Evolutionary conservation across 352 stramenopile species (phyloP).

Genomic region (Phytophthora multivora): DNA sequence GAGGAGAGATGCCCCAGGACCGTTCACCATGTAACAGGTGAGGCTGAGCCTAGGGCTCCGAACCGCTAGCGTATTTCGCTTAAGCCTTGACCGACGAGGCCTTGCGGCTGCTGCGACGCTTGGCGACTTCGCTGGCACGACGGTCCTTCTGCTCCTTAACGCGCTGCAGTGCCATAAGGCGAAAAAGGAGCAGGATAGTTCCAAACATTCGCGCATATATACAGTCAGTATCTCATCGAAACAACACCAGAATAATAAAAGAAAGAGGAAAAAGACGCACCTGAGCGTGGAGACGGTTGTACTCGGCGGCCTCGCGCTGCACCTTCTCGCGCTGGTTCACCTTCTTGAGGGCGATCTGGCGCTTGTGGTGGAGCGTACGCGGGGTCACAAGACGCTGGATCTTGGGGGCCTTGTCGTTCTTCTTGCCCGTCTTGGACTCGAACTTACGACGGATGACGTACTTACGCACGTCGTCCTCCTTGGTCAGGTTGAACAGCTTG

Average conservation of each 20-base stretch:
- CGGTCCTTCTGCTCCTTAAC: conserved; percentile 98
- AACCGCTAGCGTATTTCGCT: conserved; percentile 39
- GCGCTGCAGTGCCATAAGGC: conserved; percentile 95
- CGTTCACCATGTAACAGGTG: conserved; percentile 20
- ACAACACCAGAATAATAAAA: neutral
- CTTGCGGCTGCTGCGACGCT: conserved; percentile 98
- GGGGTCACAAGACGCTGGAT: conserved; percentile 99
- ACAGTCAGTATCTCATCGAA: conserved; percentile 41
- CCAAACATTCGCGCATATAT: conserved; percentile 40
- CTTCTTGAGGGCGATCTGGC: conserved; percentile 88
- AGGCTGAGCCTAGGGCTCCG: conserved; percentile 16
- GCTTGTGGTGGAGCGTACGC: conserved; percentile 96
- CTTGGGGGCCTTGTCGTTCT: conserved; percentile 98
- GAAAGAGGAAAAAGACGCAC: conserved; percentile 44
- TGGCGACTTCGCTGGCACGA: conserved; percentile 97
- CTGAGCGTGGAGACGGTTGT: conserved; percentile 97
- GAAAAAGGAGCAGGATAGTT: conserved; percentile 89
- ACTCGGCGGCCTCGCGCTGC: conserved; percentile 95
- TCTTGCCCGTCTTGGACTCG: conserved; percentile 99
- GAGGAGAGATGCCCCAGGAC: conserved; percentile 29
- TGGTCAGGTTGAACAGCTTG: conserved; percentile 99
- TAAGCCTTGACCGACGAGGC: conserved; percentile 91
- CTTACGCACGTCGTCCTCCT: conserved; percentile 99
- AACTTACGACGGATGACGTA: conserved; percentile 99
- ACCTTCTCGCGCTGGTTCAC: conserved; percentile 89